These are phyloP conservation scores for Gastrolobium villosum DNA, from an alignment of 306 rosid species.

Conservation along the genomic window DNA sequence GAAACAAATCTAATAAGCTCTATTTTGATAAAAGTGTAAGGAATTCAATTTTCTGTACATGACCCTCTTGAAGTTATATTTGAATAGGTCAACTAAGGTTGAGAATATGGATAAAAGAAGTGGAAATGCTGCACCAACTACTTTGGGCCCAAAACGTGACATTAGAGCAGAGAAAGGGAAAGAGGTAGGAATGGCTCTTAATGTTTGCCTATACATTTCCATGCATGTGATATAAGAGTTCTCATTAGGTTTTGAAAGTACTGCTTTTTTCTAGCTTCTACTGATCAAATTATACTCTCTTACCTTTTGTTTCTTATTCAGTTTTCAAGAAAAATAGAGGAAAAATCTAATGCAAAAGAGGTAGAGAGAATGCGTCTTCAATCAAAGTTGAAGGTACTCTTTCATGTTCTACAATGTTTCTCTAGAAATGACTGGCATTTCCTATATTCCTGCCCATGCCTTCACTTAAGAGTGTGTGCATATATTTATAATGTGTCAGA, in stretches of 20 bases:
- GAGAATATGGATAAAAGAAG: constrained; percentile 62
- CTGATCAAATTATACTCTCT: constrained; percentile 34
- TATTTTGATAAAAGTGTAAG: constrained; percentile 29
- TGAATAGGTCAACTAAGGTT: constrained; percentile 66
- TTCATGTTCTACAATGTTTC: constrained; percentile 18
- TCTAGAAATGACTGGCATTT: constrained; percentile 29
- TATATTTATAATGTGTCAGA: constrained; percentile 9
- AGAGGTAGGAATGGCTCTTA: constrained; percentile 62
- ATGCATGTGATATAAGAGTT: background rate
- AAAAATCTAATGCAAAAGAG: constrained; percentile 56
- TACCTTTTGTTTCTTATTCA: background rate
- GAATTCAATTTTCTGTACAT: constrained; percentile 37
- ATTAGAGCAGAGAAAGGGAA: constrained; percentile 61
- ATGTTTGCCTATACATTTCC: background rate
- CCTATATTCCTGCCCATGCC: constrained; percentile 25
- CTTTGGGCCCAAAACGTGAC: constrained; percentile 60
- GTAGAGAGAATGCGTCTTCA: constrained; percentile 60
- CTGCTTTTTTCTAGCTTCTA: constrained; percentile 9
- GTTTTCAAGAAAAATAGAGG: constrained; percentile 63
- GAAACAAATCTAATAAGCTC: constrained; percentile 3
- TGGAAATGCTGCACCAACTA: constrained; percentile 51
- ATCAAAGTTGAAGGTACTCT: constrained; percentile 71
- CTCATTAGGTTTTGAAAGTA: constrained; percentile 30
- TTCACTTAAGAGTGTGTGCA: constrained; percentile 38
- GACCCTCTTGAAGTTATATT: constrained; percentile 39